phyloP scores from a whole-genome alignment of 2,329 filamentous ascomycete genomes.

The Sclerotinia minor region DNA sequence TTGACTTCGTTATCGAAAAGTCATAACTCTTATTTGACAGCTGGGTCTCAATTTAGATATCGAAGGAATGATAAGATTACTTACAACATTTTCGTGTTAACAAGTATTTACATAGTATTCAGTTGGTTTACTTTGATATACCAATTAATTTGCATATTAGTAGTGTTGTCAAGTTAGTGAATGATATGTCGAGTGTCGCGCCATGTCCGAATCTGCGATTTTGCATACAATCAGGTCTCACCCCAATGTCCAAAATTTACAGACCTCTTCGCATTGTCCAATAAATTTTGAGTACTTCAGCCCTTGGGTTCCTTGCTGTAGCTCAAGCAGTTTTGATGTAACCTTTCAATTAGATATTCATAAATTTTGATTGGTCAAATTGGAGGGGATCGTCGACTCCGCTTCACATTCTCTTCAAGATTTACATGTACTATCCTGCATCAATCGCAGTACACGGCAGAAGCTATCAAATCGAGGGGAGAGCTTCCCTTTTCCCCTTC shows the following conservation, averaged over 20 bases:
- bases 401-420: background rate
- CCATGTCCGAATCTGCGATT: slow-evolving; percentile 1
- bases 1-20: background rate
- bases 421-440: slow-evolving; percentile 10
- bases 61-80: background rate
- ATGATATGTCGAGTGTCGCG: background rate
- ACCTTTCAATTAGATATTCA: background rate
- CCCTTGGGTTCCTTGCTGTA: background rate
- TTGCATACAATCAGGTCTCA: slow-evolving; percentile 16
- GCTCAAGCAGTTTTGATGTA: background rate
- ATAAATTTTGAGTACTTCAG: slow-evolving; percentile 6
- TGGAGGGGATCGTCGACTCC: background rate
- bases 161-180: slow-evolving; percentile 1
- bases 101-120: background rate
- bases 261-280: slow-evolving; percentile 9
- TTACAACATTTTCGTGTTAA: background rate
- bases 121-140: background rate
- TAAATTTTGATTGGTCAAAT: too few relatives aligned
- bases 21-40: background rate
- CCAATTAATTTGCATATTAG: too few relatives aligned
- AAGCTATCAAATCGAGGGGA: slow-evolving; percentile 12
- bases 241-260: slow-evolving; percentile 4
- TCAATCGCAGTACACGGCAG: background rate
- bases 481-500: background rate
- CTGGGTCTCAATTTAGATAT: background rate